Base-by-base conservation (phyloP, 169 alveolate species). In the Plasmodium adleri region DNA sequence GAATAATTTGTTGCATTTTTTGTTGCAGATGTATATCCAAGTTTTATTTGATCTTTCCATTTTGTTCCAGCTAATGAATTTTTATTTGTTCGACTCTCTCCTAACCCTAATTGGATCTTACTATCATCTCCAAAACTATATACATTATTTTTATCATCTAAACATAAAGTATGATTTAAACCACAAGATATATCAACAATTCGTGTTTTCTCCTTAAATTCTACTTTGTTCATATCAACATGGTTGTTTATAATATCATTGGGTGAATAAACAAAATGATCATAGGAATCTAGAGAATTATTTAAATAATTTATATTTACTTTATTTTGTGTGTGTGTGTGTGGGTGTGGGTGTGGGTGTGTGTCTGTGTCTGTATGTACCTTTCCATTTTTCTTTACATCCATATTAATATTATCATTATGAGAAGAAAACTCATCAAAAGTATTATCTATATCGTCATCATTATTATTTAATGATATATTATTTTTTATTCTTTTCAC, bases 121-220 rank as follows among this genome's bases (percentile, higher is more conserved):
- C 91, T 83, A 83, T 83, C 91, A 60, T 83, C 91, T 54, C 91
- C 91, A 68, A 83, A 83, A 68, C 91, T 83, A 54, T 83, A 83
- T 15, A 83, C 47, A 68, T 83, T 83, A 50, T 83, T 70, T 56
- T 83, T 66, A n/a, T 83, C 72, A 50, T 83, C 91, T 59, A 83
- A 49, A 58, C 91, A 83, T 43, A 83, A 20, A 20, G 91, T 83
- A 56, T 83, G 91, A 63, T 83, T 60, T 68, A 83, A 28, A 5
- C 91, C 91, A 50, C 91, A 83, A 6, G 91, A 83, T 50, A 83
- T 83, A 67, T 83, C 91, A 8, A 83, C 64, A 83, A 83, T 83
- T 68, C 59, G 28, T 28, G 85, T 83, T 54, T 68, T 83, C 26
- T 72, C 83, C 17, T 70, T 75, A 52, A 83, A 83, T 68, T 74